phyloP scores from a whole-genome alignment of 495 filamentous ascomycete genomes.

The Penicillium parvum region DNA sequence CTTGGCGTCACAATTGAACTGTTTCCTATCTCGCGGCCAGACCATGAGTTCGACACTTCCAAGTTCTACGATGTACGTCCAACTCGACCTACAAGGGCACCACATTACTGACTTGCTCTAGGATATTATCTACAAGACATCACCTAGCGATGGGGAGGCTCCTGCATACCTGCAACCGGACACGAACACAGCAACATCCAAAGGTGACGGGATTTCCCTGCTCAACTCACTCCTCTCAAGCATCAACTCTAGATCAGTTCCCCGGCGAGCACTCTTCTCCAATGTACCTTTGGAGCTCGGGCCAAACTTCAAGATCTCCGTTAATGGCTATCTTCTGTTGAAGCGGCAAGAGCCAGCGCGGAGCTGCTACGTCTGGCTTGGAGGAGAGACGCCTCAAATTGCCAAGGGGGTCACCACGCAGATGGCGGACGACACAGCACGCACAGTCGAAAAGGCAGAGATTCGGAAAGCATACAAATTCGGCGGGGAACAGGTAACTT shows the following conservation, averaged over 20 bases:
- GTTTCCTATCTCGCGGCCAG: constrained; percentile 78
- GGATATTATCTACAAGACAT: constrained; percentile 74
- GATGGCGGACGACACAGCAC: constrained; percentile 68
- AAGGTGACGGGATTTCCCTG: constrained; percentile 72
- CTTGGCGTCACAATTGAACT: constrained; percentile 89
- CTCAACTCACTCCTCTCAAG: constrained; percentile 79
- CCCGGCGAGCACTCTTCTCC: constrained; percentile 83
- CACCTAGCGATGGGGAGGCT: constrained; percentile 62
- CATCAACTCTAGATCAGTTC: constrained; percentile 84
- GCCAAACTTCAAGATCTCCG: constrained; percentile 76
- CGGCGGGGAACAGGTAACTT: constrained; percentile 82
- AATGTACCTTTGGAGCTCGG: constrained; percentile 82
- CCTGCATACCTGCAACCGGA: constrained; percentile 49
- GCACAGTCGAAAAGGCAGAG: constrained; percentile 72
- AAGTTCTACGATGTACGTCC: constrained; percentile 85
- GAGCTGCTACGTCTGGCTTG: constrained; percentile 80
- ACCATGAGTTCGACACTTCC: constrained; percentile 71
- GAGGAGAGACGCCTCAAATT: constrained; percentile 77
- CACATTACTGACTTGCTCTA: constrained; percentile 24
- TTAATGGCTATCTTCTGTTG: constrained; percentile 88
- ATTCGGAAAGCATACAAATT: constrained; percentile 94
- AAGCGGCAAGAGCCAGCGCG: constrained; percentile 75
- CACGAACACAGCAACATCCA: constrained; percentile 45
- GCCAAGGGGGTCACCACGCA: constrained; percentile 66
- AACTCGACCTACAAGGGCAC: background rate